Conservation (phyloP, 176 grass and related monocot species). For the Bothriochloa decipiens region DNA sequence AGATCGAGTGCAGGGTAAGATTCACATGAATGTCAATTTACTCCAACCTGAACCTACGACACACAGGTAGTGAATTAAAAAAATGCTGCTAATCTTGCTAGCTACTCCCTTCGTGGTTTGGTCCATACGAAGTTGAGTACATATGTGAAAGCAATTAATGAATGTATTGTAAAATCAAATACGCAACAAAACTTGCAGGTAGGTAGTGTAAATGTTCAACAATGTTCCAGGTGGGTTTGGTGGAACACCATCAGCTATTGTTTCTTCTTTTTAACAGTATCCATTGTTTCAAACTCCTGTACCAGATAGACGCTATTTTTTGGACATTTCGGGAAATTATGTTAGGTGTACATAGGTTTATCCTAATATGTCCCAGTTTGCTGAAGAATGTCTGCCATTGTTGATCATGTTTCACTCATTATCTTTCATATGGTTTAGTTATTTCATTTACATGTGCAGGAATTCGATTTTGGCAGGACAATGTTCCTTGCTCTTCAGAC, state of each 20-base stretch:
- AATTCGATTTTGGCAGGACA: conserved; percentile 73
- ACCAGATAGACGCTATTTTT: neutral
- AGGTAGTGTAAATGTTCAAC: neutral
- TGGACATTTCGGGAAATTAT: neutral
- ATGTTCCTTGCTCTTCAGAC: conserved; percentile 86
- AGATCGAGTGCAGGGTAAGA: conserved; percentile 46
- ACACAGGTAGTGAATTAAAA: neutral
- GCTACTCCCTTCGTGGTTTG: neutral
- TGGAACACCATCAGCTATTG: neutral
- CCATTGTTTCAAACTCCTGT: neutral
- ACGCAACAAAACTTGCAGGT: neutral
- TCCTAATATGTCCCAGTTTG: neutral
- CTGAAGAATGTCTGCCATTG: neutral
- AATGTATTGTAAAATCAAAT: neutral
- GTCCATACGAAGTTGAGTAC: neutral
- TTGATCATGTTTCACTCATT: conserved; percentile 41
- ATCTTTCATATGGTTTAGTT: conserved; percentile 49
- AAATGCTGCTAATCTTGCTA: neutral
- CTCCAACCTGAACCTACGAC: neutral
- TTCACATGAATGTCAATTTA: neutral
- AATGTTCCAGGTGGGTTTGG: neutral
- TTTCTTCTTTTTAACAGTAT: neutral
- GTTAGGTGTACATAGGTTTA: neutral
- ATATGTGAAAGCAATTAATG: neutral
- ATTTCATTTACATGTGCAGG: conserved; percentile 69